phyloP scores from a whole-genome alignment of 2,329 filamentous ascomycete species.

The Fusarium paranaense region DNA sequence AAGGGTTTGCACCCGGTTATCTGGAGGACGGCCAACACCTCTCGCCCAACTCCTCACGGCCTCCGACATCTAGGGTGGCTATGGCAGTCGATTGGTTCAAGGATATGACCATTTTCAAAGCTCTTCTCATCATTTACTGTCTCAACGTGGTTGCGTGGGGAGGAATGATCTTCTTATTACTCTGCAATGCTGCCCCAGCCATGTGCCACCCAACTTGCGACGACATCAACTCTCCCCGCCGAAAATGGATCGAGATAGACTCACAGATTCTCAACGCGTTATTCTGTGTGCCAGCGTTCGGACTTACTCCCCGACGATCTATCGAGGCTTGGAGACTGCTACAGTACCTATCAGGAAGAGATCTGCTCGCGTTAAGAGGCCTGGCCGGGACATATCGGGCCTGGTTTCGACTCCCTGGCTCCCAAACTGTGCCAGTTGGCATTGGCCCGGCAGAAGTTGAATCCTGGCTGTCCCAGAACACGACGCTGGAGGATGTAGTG shows the following conservation, averaged over 20 bases:
- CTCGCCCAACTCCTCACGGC: background rate
- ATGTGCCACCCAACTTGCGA: slow-evolving; percentile 49
- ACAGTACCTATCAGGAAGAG: background rate
- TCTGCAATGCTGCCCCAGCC: background rate
- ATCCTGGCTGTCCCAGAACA: background rate
- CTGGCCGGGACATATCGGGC: background rate
- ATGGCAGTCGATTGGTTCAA: background rate
- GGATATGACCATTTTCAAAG: background rate
- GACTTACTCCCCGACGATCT: slow-evolving; percentile 84
- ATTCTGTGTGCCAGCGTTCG: slow-evolving; percentile 88
- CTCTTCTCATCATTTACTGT: background rate
- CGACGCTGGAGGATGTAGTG: background rate
- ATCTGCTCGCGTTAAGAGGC: background rate
- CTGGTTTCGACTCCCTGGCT: background rate
- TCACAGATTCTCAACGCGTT: slow-evolving; percentile 82
- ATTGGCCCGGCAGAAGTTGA: background rate
- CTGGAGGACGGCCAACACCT: background rate
- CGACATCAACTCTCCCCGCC: slow-evolving; percentile 77
- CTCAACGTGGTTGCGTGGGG: background rate
- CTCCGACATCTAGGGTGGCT: background rate
- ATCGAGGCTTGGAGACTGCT: slow-evolving; percentile 60
- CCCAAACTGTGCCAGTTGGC: background rate
- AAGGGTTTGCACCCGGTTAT: background rate
- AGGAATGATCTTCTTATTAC: background rate
- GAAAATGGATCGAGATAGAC: slow-evolving; percentile 86